Evolutionary conservation across 495 filamentous ascomycete genomes (phyloP), one percentile per base, ranked within the genome.

Genomic region (Aspergillus mulundensis): DNA sequence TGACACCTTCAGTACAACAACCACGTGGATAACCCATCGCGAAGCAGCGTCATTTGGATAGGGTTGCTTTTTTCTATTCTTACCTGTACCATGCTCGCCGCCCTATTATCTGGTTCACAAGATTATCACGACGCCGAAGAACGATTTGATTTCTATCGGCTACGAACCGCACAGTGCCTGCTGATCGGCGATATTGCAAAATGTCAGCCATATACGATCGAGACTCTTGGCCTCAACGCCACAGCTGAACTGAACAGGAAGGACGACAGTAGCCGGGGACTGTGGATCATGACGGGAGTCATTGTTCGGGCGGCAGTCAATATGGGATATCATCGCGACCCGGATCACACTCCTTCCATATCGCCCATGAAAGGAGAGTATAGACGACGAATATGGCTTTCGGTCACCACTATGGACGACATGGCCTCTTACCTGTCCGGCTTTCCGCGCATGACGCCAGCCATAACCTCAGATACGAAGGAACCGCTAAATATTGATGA

Each of bases 311-410:
- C 76, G 10, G 74, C 77, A 5, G 65, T 75, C 58, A 67, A 66
- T 42, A 73, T 77, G 72, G 77, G 77, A 11, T 78, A 77, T 48
- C 78, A 81, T 54, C 69, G 76, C 28, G 75, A 81, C 48, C 65
- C 77, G 5, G 70, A 77, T 34, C 64, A 76, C 5, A 79, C 75
- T 43, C 55, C 72, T 5, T 61, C 62, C 21, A 75, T 86, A 19
- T 67, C 77, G 0, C 70, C 75, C 0, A 81, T 80, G 46, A 66
- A 79, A 23, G 80, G 74, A 5, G 81, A 86, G 62, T 81, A 83
- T 67, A 69, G 83, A 16, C 69, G 81, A 14, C 71, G 83, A 15
- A 58, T 79, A 32, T 84, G 83, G 83, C 66, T 76, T 54, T 59
- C 75, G 4, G 71, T 81, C 1, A 38, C 70, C 11, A 75, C 79